These are phyloP conservation scores for Chlorella vulgaris DNA, from an alignment of 139 green algal genomes.

Conservation along the genomic window DNA sequence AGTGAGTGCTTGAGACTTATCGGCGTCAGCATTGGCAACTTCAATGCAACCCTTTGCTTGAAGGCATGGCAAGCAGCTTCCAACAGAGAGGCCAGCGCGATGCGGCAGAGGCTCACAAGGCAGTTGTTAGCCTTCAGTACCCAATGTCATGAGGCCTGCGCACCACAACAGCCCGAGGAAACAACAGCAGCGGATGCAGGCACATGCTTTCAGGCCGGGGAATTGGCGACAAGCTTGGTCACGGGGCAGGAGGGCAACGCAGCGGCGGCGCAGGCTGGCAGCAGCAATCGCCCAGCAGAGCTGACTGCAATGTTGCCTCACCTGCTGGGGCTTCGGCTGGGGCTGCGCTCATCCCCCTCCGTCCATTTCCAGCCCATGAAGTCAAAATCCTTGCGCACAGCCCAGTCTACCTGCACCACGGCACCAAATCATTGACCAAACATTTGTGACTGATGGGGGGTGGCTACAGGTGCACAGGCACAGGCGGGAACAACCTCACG, in stretches of 20 bases:
- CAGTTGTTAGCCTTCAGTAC: not conserved
- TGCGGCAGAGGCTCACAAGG: not conserved
- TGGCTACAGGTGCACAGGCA: no score
- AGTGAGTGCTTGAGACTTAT: no score
- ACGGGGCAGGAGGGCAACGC: no score
- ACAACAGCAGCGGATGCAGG: no score
- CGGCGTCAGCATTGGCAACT: no score
- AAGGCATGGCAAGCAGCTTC: no score
- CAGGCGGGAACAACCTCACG: not conserved
- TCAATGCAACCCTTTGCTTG: no score
- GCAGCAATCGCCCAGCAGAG: not conserved
- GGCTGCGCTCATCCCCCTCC: constrained; percentile 29
- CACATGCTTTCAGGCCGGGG: no score
- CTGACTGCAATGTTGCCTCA: not conserved
- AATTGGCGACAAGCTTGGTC: no score
- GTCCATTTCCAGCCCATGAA: constrained; percentile 69
- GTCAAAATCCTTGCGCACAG: constrained; percentile 42
- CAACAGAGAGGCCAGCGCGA: no score
- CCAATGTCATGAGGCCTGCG: not conserved
- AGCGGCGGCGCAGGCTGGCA: not conserved
- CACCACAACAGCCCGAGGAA: not conserved
- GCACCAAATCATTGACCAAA: no score
- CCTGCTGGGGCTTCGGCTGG: constrained; percentile 22
- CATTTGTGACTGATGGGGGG: no score
- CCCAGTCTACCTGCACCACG: constrained; percentile 19